Conservation (phyloP, 495 filamentous ascomycete species). For the Chaetomium tenue region DNA sequence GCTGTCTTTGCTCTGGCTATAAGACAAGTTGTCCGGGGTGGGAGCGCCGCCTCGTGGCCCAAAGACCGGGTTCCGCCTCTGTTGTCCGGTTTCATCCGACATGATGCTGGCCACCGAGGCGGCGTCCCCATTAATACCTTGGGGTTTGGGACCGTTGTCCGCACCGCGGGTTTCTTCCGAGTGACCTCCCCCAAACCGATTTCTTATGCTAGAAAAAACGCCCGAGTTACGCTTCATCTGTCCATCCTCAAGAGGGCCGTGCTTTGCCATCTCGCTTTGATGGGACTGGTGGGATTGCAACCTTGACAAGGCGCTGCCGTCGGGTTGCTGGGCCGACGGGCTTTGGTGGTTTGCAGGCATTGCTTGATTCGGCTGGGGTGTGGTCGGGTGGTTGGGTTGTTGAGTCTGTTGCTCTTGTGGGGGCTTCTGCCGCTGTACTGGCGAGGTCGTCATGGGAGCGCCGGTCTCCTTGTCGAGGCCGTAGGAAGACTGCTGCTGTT, state of each 20-base stretch:
- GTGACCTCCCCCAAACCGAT: slow-evolving; percentile 32
- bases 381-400: slow-evolving; percentile 24
- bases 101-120: slow-evolving; percentile 37
- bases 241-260: slow-evolving; percentile 26
- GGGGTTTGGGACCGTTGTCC: background rate
- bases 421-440: slow-evolving; percentile 23
- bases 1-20: slow-evolving; percentile 35
- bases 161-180: slow-evolving; percentile 22
- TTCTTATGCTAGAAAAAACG: slow-evolving; percentile 39
- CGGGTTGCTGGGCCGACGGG: slow-evolving; percentile 4
- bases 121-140: slow-evolving; percentile 32
- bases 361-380: slow-evolving; percentile 28
- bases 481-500: slow-evolving; percentile 29
- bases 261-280: slow-evolving; percentile 27
- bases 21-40: slow-evolving; percentile 20
- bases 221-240: slow-evolving; percentile 40
- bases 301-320: slow-evolving; percentile 34
- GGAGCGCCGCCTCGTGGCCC: slow-evolving; percentile 19
- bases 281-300: slow-evolving; percentile 39
- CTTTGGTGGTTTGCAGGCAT: slow-evolving; percentile 24
- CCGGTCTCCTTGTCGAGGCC: slow-evolving; percentile 50
- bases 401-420: slow-evolving; percentile 26
- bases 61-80: slow-evolving; percentile 25
- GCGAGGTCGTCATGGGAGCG: slow-evolving; percentile 18
- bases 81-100: slow-evolving; percentile 32